Conservation (phyloP, 2,329 filamentous ascomycete genomes). For the Penicillium sp. region DNA sequence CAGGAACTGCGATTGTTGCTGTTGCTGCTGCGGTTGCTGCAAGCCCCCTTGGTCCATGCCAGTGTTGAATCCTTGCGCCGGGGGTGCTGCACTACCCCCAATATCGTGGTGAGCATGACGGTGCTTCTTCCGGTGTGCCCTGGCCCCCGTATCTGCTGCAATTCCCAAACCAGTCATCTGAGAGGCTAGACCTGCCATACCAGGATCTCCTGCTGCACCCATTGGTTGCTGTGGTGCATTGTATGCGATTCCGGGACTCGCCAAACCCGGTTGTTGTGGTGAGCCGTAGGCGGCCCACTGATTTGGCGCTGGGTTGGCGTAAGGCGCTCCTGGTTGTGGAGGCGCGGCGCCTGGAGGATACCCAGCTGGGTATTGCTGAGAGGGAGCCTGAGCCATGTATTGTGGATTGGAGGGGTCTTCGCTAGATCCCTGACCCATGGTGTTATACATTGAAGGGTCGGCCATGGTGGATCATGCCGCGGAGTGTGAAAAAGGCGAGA, state of each 20-base stretch:
- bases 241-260: constrained; percentile 30
- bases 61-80: constrained; percentile 69
- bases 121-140: constrained; percentile 79
- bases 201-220: constrained; percentile 29
- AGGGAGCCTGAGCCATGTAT: constrained; percentile 45
- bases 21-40: constrained; percentile 51
- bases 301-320: constrained; percentile 35
- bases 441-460: constrained; percentile 44
- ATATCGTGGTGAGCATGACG: constrained; percentile 89
- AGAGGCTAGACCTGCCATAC: constrained; percentile 48
- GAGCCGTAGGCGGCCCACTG: constrained; percentile 36
- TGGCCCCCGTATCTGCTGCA: constrained; percentile 48
- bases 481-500: constrained; percentile 8
- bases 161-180: constrained; percentile 80
- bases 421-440: constrained; percentile 37
- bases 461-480: constrained; percentile 43
- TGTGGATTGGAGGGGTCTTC: constrained; percentile 58
- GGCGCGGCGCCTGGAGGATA: constrained; percentile 38
- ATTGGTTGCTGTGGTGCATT: constrained; percentile 29
- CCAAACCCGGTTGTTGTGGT: constrained; percentile 28
- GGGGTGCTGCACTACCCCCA: constrained; percentile 54
- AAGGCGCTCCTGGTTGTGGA: constrained; percentile 39
- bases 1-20: constrained; percentile 57
- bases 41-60: constrained; percentile 62
- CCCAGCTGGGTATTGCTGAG: constrained; percentile 52